A percentile compares a stretch with the other conserved stretches of the same genome.
Conservation (phyloP, 495 filamentous ascomycete genomes). For the Aspergillus wentii region DNA sequence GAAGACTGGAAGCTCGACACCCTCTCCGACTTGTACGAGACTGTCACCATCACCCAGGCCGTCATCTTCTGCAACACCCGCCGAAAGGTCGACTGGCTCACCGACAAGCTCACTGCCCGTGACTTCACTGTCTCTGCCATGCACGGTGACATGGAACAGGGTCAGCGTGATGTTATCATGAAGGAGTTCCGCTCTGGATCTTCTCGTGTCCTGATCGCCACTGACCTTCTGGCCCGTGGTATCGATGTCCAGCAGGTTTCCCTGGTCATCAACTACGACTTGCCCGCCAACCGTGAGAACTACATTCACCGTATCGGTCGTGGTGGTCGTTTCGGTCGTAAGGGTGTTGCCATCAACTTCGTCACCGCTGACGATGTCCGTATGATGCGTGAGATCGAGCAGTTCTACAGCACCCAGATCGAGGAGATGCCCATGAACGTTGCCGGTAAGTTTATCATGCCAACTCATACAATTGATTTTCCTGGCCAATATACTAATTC, state of each 20-base stretch:
- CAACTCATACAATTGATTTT: neutral
- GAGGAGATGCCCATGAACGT: constrained; percentile 63
- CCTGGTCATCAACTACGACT: constrained; percentile 99
- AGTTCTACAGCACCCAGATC: constrained; percentile 62
- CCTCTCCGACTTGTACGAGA: constrained; percentile 97
- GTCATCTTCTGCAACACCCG: constrained; percentile 99
- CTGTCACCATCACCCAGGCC: constrained; percentile 97
- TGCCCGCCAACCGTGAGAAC: constrained; percentile 98
- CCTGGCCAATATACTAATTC: constrained; percentile 1
- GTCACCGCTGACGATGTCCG: constrained; percentile 98
- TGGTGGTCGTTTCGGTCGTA: constrained; percentile 97
- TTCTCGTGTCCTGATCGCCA: constrained; percentile 96
- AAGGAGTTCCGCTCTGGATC: constrained; percentile 98
- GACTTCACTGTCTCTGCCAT: constrained; percentile 99
- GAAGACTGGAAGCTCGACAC: constrained; percentile 99
- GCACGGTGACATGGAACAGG: constrained; percentile 99
- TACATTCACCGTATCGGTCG: constrained; percentile 99
- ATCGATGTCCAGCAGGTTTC: constrained; percentile 99
- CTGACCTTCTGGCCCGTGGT: constrained; percentile 94
- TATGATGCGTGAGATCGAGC: constrained; percentile 95
- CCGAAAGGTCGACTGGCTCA: constrained; percentile 99
- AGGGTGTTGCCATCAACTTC: constrained; percentile 99
- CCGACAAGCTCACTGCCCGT: constrained; percentile 94
- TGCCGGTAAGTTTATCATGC: constrained; percentile 41
- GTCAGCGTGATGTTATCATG: constrained; percentile 97